Evolutionary conservation across 768 basidiomycete species (phyloP), one percentile per base, ranked within the genome.

Genomic region (Boletus coccyginus): DNA sequence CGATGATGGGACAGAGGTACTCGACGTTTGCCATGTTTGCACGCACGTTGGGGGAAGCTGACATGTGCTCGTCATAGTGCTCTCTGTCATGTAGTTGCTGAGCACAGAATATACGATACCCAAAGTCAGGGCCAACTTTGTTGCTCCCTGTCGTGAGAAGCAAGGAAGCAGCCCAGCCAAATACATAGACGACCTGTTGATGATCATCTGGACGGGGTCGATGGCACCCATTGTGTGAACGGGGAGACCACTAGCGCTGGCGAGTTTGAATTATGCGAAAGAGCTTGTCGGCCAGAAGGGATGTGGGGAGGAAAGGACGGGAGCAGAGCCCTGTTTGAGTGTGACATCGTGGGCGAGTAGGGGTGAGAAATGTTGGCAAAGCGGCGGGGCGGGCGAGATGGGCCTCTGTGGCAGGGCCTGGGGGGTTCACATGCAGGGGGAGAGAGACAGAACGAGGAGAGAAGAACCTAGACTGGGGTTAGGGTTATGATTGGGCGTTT

Each of bases 51-150:
- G 79, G 75, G 29, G 85, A 78, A 39, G 82, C 77, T 14, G 81
- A 77, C 73, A 92, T 77, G 33, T 93, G 84, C 63, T 92, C 92
- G 64, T 95, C 92, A 64, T 91, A 94, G 65, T 94, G 89, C 67
- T 95, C 96, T 74, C 85, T 87, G 76, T 97, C 94, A 67, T 97
- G 94, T 53, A 94, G 77, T 64, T 92, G 89, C 70, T 97, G 95
- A 0, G 94, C 91, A 50, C 92, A 89, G 76, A 92, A 91, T 50
- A 97, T 79, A 46, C 92, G 82, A 50, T 62, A 84, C 92, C 90
- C 92, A 62, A 94, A 80, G 73, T 97, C 94, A 21, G 92, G 94
- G 16, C 93, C 93, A 55, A 94, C 90, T 73, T 95, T 91, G 69
- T 94, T 95, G 69, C 86, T 89, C 8, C 87, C 91, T 2, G 94